These are phyloP conservation scores for Solanum acaule DNA, from an alignment of 257 asterid species.

Conservation along the genomic window DNA sequence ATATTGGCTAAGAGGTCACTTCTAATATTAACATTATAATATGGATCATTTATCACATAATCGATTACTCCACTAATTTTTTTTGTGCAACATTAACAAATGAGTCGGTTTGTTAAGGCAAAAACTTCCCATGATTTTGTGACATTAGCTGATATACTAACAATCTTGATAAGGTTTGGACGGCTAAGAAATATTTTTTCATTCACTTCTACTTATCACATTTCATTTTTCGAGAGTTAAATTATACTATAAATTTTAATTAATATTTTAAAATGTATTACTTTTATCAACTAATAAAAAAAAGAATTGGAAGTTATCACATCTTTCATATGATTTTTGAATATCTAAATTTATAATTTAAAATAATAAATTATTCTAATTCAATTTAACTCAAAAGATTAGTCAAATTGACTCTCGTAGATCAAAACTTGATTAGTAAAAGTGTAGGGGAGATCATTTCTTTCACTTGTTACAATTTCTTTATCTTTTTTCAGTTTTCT, in stretches of 20 bases:
- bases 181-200: not conserved
- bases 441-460: not conserved
- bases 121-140: not conserved
- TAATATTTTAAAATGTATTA: too few relatives aligned
- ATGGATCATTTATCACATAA: not conserved
- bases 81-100: not conserved
- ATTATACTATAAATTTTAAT: too few relatives aligned
- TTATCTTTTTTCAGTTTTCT: not conserved
- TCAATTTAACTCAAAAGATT: not conserved
- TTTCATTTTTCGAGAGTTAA: fast-evolving
- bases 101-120: not conserved
- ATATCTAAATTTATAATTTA: too few relatives aligned
- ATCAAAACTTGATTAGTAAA: not conserved
- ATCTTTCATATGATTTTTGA: too few relatives aligned
- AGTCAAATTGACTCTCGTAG: too few relatives aligned
- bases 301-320: too few relatives aligned
- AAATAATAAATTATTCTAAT: too few relatives aligned
- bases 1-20: not conserved
- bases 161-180: not conserved
- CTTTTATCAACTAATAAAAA: too few relatives aligned
- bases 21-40: not conserved
- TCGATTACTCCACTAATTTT: not conserved
- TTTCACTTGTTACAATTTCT: not conserved
- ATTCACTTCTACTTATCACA: too few relatives aligned
- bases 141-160: not conserved